A percentile compares a stretch with the other conserved stretches of the same genome.
phyloP scores from a whole-genome alignment of 306 rosid genomes.

The Malus orientalis region DNA sequence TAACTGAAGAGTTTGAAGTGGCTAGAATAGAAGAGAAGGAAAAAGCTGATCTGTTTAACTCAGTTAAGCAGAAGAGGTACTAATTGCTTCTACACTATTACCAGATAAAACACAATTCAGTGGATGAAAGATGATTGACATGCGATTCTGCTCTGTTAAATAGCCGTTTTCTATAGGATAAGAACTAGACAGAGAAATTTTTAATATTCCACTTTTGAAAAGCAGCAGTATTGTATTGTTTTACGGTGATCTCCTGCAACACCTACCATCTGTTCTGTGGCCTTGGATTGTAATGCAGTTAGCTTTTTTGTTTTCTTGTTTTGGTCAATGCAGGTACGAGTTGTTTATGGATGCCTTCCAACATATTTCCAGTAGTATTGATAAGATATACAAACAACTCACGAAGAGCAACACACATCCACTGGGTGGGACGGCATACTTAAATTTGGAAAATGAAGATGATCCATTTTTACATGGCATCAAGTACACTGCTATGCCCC shows the following conservation, averaged over 20 bases:
- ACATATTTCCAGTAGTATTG: constrained; percentile 74
- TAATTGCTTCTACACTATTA: constrained; percentile 6
- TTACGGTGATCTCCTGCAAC: neutral
- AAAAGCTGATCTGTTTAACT: constrained; percentile 59
- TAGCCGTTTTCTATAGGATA: neutral
- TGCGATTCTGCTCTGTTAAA: neutral
- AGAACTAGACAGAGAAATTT: neutral
- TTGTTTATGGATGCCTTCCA: constrained; percentile 90
- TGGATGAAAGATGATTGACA: neutral
- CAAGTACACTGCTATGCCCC: constrained; percentile 98
- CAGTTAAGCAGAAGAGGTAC: constrained; percentile 78
- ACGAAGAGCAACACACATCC: constrained; percentile 91
- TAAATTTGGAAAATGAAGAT: constrained; percentile 93
- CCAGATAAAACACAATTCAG: neutral
- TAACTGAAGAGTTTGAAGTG: constrained; percentile 77
- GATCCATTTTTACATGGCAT: constrained; percentile 95
- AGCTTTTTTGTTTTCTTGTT: neutral
- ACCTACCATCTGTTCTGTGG: neutral
- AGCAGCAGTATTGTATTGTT: neutral
- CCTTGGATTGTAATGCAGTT: neutral
- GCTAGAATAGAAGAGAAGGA: constrained; percentile 87
- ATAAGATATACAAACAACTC: constrained; percentile 88
- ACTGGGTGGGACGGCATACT: constrained; percentile 84
- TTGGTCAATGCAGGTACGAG: constrained; percentile 48
- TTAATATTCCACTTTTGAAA: neutral